Base-by-base conservation (phyloP, 2,329 filamentous ascomycete species). In the Fusarium foetens region DNA sequence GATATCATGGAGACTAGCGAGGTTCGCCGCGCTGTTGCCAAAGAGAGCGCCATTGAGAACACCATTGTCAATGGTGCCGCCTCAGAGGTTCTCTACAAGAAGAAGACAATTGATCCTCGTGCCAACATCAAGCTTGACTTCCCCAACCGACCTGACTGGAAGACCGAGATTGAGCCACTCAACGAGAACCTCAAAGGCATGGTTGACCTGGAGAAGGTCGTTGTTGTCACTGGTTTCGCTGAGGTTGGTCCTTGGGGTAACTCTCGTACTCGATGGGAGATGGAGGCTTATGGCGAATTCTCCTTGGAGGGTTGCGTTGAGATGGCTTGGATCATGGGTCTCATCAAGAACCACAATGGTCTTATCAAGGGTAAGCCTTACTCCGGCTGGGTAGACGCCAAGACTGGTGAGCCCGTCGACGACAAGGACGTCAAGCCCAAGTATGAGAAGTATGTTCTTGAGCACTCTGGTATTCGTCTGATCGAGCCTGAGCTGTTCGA, bases 291-390 rank as follows among this genome's bases (percentile, higher is more conserved):
- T 75, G 96, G 96, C 80, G 90, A 97, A 79, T 99, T 99, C 86
- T 98, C 96, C 13, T 90, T 99, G 19, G 97, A 99, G 83, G 96
- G 96, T 35, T 98, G 96, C 79, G 92, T 99, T 68, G 96, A 99
- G 84, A 99, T 99, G 96, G 95, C 96, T 36, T 99, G 96, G 96
- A 94, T 99, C 83, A 99, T 98, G 95, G 96, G 96, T 79, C 90
- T 98, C 67, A 98, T 99, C 86, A 98, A 95, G 88, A 97, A 99
- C 83, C 94, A 97, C 86, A 98, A 98, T 77, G 96, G 96, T 23
- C 91, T 92, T 36, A 90, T 99, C 81, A 99, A 99, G 86, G 96
- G 96, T 81, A 93, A 97, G 85, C 93, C 93, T 73, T 98, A 99
- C 85, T 94, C 95, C 75, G 96, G 96, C 76, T 99, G 94, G 94